Evolutionary conservation across 345 rosid species (phyloP).

Genomic region (Ceriops tagal): DNA sequence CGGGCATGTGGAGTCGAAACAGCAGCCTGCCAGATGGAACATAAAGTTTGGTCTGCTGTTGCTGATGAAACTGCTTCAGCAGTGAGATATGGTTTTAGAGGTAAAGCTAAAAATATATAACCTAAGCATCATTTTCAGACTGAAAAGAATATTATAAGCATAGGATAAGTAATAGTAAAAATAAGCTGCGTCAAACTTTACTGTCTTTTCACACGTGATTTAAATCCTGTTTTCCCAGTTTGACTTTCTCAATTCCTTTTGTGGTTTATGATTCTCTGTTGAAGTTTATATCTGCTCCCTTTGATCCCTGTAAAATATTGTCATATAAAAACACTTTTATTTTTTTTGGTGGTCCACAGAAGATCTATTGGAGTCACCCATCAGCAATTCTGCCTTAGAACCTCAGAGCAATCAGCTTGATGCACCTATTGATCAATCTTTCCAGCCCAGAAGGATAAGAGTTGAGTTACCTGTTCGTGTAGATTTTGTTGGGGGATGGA

Average conservation of each 20-base stretch:
- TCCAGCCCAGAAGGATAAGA: constrained; percentile 47
- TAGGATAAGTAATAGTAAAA: neutral
- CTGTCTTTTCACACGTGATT: too few relatives aligned
- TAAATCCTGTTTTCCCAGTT: neutral
- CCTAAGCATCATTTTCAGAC: neutral
- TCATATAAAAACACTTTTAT: neutral
- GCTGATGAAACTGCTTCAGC: constrained; percentile 97
- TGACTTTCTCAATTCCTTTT: neutral
- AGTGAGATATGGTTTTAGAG: constrained; percentile 87
- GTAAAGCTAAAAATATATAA: constrained; percentile 31
- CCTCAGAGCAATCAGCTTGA: constrained; percentile 23
- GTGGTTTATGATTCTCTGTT: constrained; percentile 4
- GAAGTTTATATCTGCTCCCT: constrained; percentile 10
- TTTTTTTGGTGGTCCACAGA: constrained; percentile 37
- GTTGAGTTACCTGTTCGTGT: constrained; percentile 90
- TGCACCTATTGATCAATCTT: constrained; percentile 28
- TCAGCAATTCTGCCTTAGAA: constrained; percentile 25
- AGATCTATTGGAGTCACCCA: constrained; percentile 49
- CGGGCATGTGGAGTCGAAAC: constrained; percentile 65
- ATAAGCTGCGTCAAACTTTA: too few relatives aligned
- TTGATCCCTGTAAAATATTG: constrained; percentile 1
- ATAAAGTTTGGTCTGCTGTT: constrained; percentile 82
- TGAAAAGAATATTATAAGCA: neutral
- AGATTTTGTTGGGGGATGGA: constrained; percentile 98
- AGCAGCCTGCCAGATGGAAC: constrained; percentile 57